These are phyloP conservation scores for Fusarium metavorans DNA, from an alignment of 2,329 filamentous ascomycete species.

Conservation along the genomic window DNA sequence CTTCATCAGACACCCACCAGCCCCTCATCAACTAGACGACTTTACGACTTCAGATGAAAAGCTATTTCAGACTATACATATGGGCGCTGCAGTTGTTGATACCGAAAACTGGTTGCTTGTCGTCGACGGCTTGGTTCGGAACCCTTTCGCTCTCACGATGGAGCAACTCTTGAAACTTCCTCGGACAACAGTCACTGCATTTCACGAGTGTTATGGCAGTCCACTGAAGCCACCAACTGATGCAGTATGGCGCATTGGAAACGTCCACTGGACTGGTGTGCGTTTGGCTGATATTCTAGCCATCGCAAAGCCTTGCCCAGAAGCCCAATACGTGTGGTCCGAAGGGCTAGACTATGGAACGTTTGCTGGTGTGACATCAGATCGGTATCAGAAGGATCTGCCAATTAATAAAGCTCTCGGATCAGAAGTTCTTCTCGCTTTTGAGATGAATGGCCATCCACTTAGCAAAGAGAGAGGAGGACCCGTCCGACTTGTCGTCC, in stretches of 20 bases:
- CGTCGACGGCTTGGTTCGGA: background rate
- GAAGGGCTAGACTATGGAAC: constrained; percentile 8
- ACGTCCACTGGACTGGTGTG: constrained; percentile 15
- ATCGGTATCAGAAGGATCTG: constrained; percentile 21
- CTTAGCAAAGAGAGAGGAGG: constrained; percentile 17
- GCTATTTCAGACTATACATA: constrained; percentile 21
- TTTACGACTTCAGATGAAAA: constrained; percentile 1
- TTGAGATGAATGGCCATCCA: background rate
- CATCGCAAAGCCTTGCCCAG: background rate
- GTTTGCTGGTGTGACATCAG: constrained; percentile 7
- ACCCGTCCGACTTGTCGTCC: constrained; percentile 11
- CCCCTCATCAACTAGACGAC: background rate
- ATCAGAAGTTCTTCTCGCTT: background rate
- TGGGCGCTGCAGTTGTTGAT: constrained; percentile 12
- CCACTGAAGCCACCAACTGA: background rate
- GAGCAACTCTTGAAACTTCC: constrained; percentile 3
- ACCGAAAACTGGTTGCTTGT: background rate
- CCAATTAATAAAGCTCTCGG: background rate
- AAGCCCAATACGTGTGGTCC: constrained; percentile 15
- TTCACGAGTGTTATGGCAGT: constrained; percentile 26
- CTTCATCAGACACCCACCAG: constrained; percentile 7
- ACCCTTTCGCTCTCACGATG: background rate
- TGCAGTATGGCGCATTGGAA: constrained; percentile 12
- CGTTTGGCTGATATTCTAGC: background rate
- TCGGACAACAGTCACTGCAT: constrained; percentile 1